Base-by-base conservation (phyloP, 108 stramenopile genomes). In the Fragilariopsis cylindrus region DNA sequence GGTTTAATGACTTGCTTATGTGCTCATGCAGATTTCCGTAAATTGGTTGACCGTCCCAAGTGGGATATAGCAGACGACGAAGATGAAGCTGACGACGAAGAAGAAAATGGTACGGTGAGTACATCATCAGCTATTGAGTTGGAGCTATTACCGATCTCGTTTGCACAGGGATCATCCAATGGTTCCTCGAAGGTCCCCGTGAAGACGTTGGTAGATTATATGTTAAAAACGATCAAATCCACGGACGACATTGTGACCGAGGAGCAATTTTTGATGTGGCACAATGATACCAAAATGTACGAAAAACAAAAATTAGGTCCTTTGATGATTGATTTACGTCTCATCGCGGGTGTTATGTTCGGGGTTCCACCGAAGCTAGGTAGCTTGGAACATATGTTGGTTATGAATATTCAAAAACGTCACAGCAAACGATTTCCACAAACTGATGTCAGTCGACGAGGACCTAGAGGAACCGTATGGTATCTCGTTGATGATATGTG, bases 381-480 rank as follows among this genome's bases (percentile, higher is more conserved):
- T 4, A 74, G 78, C 47, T 71, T 90, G 76, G 94, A 95, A 65
- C 48, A 74, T 56, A 52, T 45, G n/a, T 21, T 95, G 4, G 72
- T 95, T 16, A 77, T 76, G 9, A 89, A 92, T 72, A 78, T 95
- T n/a, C 63, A 83, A 72, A 69, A 86, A 47, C 89, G 94, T 19
- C 91, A 92, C 76, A 85, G 82, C 67, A 75, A 70, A 41, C 66
- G 90, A 60, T 90, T 88, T 72, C 94, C 92, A 12, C 86, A 88
- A 58, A 89, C 79, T 7, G 72, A 76, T 4, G 78, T 84, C 11
- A 85, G 89, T 60, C 88, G 90, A 8, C 77, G 91, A 52, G 94
- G 94, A 48, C 92, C 94, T 18, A 53, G 77, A 57, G 92, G 92
- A 41, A 95, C 94, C 4, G 66, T 92, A 46, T 95, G 94, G 94